Conservation (phyloP, 2,329 filamentous ascomycete species). For the Aspergillus caelatus region DNA sequence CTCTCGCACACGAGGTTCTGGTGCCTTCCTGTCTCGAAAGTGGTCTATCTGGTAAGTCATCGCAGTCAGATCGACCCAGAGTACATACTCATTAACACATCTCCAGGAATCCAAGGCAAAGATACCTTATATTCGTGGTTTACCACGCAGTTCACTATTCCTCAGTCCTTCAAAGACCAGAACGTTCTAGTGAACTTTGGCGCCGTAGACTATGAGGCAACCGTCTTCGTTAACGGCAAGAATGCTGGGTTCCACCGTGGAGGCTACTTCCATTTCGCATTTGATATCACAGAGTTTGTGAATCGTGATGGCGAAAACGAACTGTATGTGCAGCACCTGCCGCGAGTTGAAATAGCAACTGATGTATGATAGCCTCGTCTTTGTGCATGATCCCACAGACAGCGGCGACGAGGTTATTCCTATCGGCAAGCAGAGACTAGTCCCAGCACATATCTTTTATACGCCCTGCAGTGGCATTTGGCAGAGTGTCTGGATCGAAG, state of each 20-base stretch:
- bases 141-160: constrained; percentile 52
- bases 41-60: constrained; percentile 49
- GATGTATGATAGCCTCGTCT: constrained; percentile 55
- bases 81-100: background rate
- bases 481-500: constrained; percentile 73
- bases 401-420: constrained; percentile 58
- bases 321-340: constrained; percentile 45
- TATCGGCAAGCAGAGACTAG: constrained; percentile 65
- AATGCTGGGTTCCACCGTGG: constrained; percentile 58
- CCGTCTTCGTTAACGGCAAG: constrained; percentile 61
- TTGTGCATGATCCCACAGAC: constrained; percentile 70
- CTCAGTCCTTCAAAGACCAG: constrained; percentile 46
- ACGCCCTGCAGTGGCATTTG: constrained; percentile 74
- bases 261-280: constrained; percentile 64
- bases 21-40: constrained; percentile 60
- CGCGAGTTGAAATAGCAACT: background rate
- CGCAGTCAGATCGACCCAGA: background rate
- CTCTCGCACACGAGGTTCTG: constrained; percentile 49
- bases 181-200: constrained; percentile 53
- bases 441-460: constrained; percentile 65
- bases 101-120: constrained; percentile 42
- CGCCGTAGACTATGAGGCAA: constrained; percentile 56
- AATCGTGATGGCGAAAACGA: constrained; percentile 53
- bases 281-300: constrained; percentile 59
- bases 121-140: constrained; percentile 50